phyloP scores from a whole-genome alignment of 306 rosid species.

The Rosa rugosa region DNA sequence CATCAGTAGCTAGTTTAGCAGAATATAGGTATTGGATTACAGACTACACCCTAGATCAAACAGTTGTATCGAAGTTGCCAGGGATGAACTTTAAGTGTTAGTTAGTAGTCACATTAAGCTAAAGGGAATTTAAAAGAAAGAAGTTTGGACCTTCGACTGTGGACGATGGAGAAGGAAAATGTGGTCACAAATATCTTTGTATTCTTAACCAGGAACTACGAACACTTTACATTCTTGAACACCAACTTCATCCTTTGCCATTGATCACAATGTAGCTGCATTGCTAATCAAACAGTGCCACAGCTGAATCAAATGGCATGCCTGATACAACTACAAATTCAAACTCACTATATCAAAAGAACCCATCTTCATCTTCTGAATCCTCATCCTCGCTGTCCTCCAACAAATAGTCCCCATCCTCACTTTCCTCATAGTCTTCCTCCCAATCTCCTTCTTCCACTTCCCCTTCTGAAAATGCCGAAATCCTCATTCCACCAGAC shows the following conservation, averaged over 20 bases:
- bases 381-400: slow-evolving; percentile 35
- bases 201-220: background rate
- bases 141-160: slow-evolving; percentile 20
- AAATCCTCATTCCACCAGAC: slow-evolving; percentile 42
- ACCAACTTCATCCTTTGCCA: background rate
- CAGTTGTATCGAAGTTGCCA: background rate
- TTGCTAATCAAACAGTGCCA: slow-evolving; percentile 10
- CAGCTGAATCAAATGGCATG: slow-evolving; percentile 6
- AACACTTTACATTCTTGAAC: slow-evolving; percentile 11
- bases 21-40: background rate
- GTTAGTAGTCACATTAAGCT: background rate
- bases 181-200: background rate
- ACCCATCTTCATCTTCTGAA: slow-evolving; percentile 37
- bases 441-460: slow-evolving; percentile 35
- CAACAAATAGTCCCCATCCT: slow-evolving; percentile 7
- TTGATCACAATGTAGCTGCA: background rate
- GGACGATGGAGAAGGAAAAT: slow-evolving; percentile 4
- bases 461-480: slow-evolving; percentile 52
- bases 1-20: background rate
- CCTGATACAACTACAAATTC: slow-evolving; percentile 3
- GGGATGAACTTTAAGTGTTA: background rate
- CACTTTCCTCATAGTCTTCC: slow-evolving; percentile 36
- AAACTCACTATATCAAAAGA: slow-evolving; percentile 35
- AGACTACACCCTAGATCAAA: background rate
- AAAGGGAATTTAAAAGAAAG: background rate